Percentiles rank a stretch among this genome's conserved stretches.
These are phyloP conservation scores for Pseudogymnoascus sp. DNA, from an alignment of 2,329 filamentous ascomycete genomes.

Conservation along the genomic window DNA sequence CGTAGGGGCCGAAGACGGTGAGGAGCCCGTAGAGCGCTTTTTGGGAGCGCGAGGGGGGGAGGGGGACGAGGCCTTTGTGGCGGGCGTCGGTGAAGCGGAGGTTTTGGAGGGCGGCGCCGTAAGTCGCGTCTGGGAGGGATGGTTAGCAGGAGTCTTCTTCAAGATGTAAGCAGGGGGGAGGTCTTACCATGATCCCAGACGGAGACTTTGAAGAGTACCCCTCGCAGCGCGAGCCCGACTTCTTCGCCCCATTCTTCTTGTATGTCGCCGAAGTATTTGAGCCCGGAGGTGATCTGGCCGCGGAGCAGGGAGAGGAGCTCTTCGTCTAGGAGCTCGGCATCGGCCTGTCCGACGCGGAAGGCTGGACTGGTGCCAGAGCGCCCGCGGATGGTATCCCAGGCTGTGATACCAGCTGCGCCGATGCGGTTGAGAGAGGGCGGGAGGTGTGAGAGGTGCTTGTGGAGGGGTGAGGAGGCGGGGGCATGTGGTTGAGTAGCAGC, in stretches of 20 bases:
- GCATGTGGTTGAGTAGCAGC: slow-evolving; percentile 43
- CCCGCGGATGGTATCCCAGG: slow-evolving; percentile 65
- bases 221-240: slow-evolving; percentile 68
- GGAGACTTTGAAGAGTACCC: slow-evolving; percentile 83
- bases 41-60: slow-evolving; percentile 70
- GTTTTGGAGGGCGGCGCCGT: slow-evolving; percentile 88
- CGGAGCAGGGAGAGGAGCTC: slow-evolving; percentile 82
- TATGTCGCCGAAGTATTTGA: slow-evolving; percentile 76
- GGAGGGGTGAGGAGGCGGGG: slow-evolving; percentile 41
- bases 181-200: slow-evolving; percentile 71
- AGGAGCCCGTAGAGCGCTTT: slow-evolving; percentile 77
- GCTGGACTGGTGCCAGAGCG: slow-evolving; percentile 74
- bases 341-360: slow-evolving; percentile 91
- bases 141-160: not conserved
- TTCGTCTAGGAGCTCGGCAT: slow-evolving; percentile 89
- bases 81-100: slow-evolving; percentile 83
- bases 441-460: slow-evolving; percentile 40
- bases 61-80: slow-evolving; percentile 50
- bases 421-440: slow-evolving; percentile 56
- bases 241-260: slow-evolving; percentile 83
- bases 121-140: slow-evolving; percentile 59
- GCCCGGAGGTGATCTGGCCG: slow-evolving; percentile 74
- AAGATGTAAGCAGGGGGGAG: not conserved
- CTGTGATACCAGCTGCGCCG: slow-evolving; percentile 37
- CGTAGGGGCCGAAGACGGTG: slow-evolving; percentile 81